Percentiles rank a stretch among this genome's conserved stretches.
Conservation (phyloP, 176 grass and related monocot species). For the Musa schizocarpa region DNA sequence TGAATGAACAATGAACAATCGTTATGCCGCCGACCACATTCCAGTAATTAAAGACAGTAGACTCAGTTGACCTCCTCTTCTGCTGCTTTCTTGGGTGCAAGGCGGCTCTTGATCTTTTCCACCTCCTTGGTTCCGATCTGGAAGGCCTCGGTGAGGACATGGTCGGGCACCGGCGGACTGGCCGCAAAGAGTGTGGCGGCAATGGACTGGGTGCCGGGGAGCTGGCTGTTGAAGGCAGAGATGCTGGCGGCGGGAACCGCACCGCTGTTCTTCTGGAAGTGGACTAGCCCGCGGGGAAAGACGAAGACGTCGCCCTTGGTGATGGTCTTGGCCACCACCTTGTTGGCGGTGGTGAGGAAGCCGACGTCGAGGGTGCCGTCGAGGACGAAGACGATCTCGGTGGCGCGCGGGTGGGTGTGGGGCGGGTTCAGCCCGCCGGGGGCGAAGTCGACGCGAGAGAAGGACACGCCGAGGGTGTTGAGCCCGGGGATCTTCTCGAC, state of each 20-base stretch:
- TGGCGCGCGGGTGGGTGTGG: too few relatives aligned
- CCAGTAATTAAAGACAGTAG: too few relatives aligned
- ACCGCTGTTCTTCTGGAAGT: conserved; percentile 68
- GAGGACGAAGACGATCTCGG: conserved; percentile 31
- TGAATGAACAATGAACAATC: too few relatives aligned
- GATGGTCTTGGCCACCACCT: conserved; percentile 47
- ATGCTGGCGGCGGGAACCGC: conserved; percentile 28
- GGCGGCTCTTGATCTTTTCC: conserved; percentile 31
- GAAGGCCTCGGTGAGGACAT: conserved; percentile 66
- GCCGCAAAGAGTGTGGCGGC: conserved; percentile 45
- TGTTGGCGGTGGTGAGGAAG: conserved; percentile 60
- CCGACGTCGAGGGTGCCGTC: conserved; percentile 58
- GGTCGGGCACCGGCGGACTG: conserved; percentile 24
- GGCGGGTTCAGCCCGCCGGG: too few relatives aligned
- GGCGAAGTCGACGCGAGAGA: conserved; percentile 67
- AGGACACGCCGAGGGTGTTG: conserved; percentile 70
- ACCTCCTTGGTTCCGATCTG: conserved; percentile 21
- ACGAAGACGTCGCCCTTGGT: conserved; percentile 48
- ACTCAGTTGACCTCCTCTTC: background rate
- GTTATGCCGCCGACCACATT: too few relatives aligned
- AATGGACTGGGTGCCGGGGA: conserved; percentile 56
- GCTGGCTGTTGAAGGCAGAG: conserved; percentile 74
- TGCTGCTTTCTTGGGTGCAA: conserved; percentile 33
- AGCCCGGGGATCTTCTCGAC: conserved; percentile 43
- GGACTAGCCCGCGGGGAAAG: conserved; percentile 55